Percentiles rank a stretch among this genome's conserved stretches.
Evolutionary conservation across 192 early-diverging fungal species (phyloP).

Genomic region (Mortierella alpina): DNA sequence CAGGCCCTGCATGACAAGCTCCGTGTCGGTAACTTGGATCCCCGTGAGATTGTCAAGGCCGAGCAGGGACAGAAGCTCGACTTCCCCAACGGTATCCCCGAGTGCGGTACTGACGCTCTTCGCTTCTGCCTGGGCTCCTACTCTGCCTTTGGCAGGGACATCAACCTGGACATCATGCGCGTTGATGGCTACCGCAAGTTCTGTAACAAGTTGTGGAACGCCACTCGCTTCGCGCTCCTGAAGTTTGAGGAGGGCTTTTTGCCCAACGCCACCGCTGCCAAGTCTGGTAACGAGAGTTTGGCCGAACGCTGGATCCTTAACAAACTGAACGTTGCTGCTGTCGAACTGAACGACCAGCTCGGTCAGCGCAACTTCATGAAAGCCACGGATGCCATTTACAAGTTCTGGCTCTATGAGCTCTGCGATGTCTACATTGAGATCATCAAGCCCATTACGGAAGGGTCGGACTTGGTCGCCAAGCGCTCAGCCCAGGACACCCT

Average conservation of each 20-base stretch:
- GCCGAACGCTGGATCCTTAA: slow-evolving; percentile 95
- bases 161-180: slow-evolving; percentile 94
- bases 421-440: slow-evolving; percentile 96
- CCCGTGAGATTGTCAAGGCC: slow-evolving; percentile 88
- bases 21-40: slow-evolving; percentile 88
- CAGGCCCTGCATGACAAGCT: slow-evolving; percentile 82
- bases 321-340: slow-evolving; percentile 85
- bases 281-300: slow-evolving; percentile 85
- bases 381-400: slow-evolving; percentile 87
- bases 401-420: slow-evolving; percentile 97
- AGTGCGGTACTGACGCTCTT: slow-evolving; percentile 97
- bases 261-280: slow-evolving; percentile 65
- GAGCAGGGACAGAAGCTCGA: slow-evolving; percentile 86
- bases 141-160: slow-evolving; percentile 83
- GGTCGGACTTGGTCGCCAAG: slow-evolving; percentile 67
- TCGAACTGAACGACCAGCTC: slow-evolving; percentile 81
- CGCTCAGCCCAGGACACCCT: slow-evolving; percentile 85
- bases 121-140: slow-evolving; percentile 86
- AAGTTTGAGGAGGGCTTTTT: slow-evolving; percentile 93
- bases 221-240: slow-evolving; percentile 93
- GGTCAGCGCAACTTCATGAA: slow-evolving; percentile 91
- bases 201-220: slow-evolving; percentile 99
- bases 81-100: slow-evolving; percentile 97
- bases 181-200: slow-evolving; percentile 99
- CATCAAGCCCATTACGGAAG: slow-evolving; percentile 87